phyloP scores from a whole-genome alignment of 139 green algal species.

The Chlamydomonas schloesseri region DNA sequence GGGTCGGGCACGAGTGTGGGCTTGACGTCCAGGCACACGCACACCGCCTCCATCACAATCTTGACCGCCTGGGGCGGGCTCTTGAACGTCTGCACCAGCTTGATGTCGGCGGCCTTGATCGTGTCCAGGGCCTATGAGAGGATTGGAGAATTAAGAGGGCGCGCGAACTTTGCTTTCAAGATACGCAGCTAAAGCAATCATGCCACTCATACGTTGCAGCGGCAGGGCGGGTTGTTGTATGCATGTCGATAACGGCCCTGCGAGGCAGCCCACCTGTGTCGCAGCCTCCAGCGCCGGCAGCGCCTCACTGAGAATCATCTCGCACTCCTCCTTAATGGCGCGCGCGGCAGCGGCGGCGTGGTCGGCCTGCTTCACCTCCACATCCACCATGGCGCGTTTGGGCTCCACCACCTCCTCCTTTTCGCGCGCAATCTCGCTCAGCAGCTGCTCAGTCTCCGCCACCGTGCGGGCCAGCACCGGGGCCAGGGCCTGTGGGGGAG shows the following conservation, averaged over 20 bases:
- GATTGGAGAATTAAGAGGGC: neutral
- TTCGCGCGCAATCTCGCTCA: constrained; percentile 65
- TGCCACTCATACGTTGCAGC: too few relatives aligned
- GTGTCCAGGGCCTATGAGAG: constrained; percentile 71
- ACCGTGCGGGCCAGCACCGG: constrained; percentile 79
- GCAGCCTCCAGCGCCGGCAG: constrained; percentile 79
- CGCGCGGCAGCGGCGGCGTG: constrained; percentile 58
- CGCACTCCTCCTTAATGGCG: constrained; percentile 84
- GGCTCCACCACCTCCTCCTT: constrained; percentile 84
- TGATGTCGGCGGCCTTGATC: constrained; percentile 79
- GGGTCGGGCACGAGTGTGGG: constrained; percentile 89
- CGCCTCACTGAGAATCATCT: constrained; percentile 76
- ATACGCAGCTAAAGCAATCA: too few relatives aligned
- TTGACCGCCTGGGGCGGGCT: constrained; percentile 82
- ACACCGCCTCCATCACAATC: constrained; percentile 86
- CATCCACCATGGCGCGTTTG: constrained; percentile 73
- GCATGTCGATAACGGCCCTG: too few relatives aligned
- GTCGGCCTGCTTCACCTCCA: constrained; percentile 69
- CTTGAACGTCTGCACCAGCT: constrained; percentile 77
- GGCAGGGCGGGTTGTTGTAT: too few relatives aligned
- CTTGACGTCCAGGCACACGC: constrained; percentile 87
- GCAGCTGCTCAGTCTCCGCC: constrained; percentile 74
- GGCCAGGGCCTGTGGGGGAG: constrained; percentile 65
- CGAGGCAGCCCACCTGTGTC: constrained; percentile 50
- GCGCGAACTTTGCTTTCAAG: too few relatives aligned